Base-by-base conservation (phyloP, 768 basidiomycete genomes). In the Boletus pseudopeckii region DNA sequence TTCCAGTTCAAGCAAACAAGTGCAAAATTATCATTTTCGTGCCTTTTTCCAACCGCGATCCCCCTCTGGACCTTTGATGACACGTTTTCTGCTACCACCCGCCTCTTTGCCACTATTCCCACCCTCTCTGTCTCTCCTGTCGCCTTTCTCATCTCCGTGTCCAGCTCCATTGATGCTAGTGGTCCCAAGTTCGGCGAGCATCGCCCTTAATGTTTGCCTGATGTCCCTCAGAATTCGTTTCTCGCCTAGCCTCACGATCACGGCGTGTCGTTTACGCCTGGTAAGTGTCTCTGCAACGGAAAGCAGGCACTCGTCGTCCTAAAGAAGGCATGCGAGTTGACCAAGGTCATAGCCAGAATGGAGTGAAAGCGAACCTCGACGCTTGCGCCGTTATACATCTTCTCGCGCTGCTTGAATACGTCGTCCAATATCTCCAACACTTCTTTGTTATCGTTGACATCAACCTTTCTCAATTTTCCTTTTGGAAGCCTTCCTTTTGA, bases 231-330 rank as follows among this genome's bases (percentile, higher is more conserved):
- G 62, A 13, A 93, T 83, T 22, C 79, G 72, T 71, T 92, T 92
- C 73, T 95, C 92, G 5, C 90, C 89, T 10, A 90, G 66, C 34
- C 92, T 79, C 13, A 93, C 90, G 43, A 88, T 71, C 8, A 86
- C 64, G 1, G 92, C 92, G 53, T 84, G 75, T 54, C 74, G 75
- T 61, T 75, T 79, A 59, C 83, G 82, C 48, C 72, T 52, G 5
- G 75, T 51, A 2, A 80, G 64, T n/a, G 50, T 52, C 8, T 52
- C 52, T 8, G 38, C 22, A 15, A 52, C 45, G 14, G 55, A 57
- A 18, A 78, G 68, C 5, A 84, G 68, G 11, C 54, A 50, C 52
- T 77, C 75, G 48, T 88, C 84, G 40, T 84, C 82, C 74, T 84
- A 65, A 44, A 2, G 18, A 36, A 34, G n/a, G 22, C 7, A 42